Base-by-base conservation (phyloP, 2,329 filamentous ascomycete species). In the Colletotrichum siamense region DNA sequence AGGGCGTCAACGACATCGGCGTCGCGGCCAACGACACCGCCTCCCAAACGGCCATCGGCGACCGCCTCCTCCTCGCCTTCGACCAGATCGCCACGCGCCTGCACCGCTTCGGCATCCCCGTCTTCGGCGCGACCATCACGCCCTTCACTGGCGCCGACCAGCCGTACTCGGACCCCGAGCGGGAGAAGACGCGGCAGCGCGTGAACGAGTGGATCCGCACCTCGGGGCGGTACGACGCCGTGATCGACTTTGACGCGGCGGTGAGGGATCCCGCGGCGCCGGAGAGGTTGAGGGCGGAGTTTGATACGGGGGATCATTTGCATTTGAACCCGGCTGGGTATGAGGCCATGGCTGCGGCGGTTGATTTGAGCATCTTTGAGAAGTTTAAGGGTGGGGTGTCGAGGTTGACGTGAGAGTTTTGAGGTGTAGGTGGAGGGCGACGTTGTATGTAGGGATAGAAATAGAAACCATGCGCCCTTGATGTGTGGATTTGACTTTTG, bases 1-100 rank as follows among this genome's bases (percentile, higher is more conserved):
- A 92, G 79, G 92, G 92, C 22, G 90, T 94, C 49, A 93, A 93
- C 80, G 92, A 94, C 79, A 92, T 94, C 75, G 92, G 92, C 49
- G 87, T 84, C 1, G 89, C 89, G 1, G 81, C 81, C 0, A 78
- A 87, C 1, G 87, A 87, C 8, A 66, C 82, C 1, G 81, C 80
- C 0, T 83, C 86, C 0, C 91, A 93, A 79, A 77, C 79, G 0
- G 78, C 80, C 3, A 83, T 91, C 1, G 89, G 87, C 34, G 85
- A 89, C 57, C 79, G 84, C 4, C 82, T 94, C 0, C 86, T 91
- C 34, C 84, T 86, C 8, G 91, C 90, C 3, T 93, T 90, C 79
- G 81, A 85, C 57, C 91, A 94, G 81, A 90, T 93, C 57, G 84
- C 88, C 7, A 81, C 87, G 3, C 85, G 91, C 2, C 83, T 92